Evolutionary conservation across 257 asterid genomes (phyloP), one percentile per base, ranked within the genome.

Genomic region (Linderniella brevidens): DNA sequence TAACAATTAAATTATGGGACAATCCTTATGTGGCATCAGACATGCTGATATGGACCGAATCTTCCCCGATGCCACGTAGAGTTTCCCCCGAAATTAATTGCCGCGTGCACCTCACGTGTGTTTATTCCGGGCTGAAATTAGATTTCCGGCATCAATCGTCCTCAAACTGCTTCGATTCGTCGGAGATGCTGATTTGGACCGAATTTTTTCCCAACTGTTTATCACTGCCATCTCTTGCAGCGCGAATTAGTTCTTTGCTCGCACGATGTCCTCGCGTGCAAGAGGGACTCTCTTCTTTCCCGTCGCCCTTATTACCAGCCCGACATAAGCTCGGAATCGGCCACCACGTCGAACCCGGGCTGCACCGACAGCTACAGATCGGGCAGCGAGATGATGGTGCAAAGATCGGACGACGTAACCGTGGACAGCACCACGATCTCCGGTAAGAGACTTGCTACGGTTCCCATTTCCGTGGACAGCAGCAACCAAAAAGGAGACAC

Each of bases 221-320:
- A 6, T 8, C 11, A 37, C 8, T 37, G 40, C 15, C 13, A 39
- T 39, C 15, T 39, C 9, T 52, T 76, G 75, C 92, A 90, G 99
- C 94, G 96, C 39, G 99, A 90, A 70, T 61, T 90, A 76, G 82
- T 86, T 60, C 61, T 79, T 47, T 85, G 99, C 71, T 81, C 99
- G 17, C 96, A 90, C 53, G 78, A 73, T 35, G 61, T 90, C 64
- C 82, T 85, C 58, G 82, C 94, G 36, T 75, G 92, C 14, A 85
- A 68, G 50, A 78, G 88, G 64, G 94, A 90, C 49, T 61, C 69
- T 19, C 81, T 82, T 60, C 71, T 81, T 42, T 69, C 92, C 56
- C 93, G 92, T 37, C 94, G 70, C 59, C 82, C 93, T 40, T 65
- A 74, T 46, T 77, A 75, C 66, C 94, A 75, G 60, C 80, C 86